Evolutionary conservation across 129 eudicot species (phyloP).

Genomic region (Artemisia annua): DNA sequence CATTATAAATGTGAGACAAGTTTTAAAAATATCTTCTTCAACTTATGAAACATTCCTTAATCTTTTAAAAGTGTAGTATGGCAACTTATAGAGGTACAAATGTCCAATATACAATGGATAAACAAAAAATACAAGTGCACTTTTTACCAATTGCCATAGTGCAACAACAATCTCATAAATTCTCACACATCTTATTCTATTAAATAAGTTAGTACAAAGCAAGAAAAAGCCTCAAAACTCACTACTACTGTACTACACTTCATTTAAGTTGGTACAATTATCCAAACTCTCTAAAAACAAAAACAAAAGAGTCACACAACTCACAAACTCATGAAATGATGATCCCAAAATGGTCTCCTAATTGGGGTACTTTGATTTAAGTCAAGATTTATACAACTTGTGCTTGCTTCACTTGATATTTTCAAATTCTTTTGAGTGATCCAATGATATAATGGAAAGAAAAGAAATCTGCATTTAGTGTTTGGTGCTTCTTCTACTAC

Average conservation of each 20-base stretch:
- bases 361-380: neutral
- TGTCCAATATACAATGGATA: neutral
- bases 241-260: neutral
- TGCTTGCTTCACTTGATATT: conserved; percentile 23
- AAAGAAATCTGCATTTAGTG: conserved; percentile 51
- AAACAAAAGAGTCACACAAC: conserved; percentile 13
- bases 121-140: neutral
- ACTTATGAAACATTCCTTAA: too few species aligned
- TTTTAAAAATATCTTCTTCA: too few species aligned
- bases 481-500: conserved; percentile 43
- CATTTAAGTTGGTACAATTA: too few species aligned
- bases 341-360: conserved; percentile 54
- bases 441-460: conserved; percentile 34
- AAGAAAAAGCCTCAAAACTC: conserved; percentile 22
- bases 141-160: too few species aligned
- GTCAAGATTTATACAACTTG: conserved; percentile 8
- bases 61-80: too few species aligned
- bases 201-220: conserved; percentile 22
- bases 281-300: conserved; percentile 17
- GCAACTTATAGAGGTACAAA: too few species aligned
- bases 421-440: conserved; percentile 37
- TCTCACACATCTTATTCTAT: conserved; percentile 9
- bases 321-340: conserved; percentile 25
- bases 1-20: too few species aligned
- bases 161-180: neutral